Evolutionary conservation across 768 basidiomycete genomes (phyloP).

Genomic region (Mycena pura): DNA sequence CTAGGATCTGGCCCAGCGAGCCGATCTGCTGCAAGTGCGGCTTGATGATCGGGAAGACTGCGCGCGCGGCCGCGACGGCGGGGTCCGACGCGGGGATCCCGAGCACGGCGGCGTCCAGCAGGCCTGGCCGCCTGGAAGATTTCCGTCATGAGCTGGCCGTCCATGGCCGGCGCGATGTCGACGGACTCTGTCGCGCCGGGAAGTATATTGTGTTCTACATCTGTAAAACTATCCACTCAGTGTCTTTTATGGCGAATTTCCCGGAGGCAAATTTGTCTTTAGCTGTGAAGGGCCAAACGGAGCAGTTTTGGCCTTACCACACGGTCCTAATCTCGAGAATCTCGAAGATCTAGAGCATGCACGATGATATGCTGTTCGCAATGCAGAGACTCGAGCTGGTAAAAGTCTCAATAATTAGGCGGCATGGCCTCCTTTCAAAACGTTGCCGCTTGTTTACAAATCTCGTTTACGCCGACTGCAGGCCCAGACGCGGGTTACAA

Average conservation of each 20-base stretch:
- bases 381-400: slow-evolving; percentile 28
- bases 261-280: no score
- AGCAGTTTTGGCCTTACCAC: slow-evolving; percentile 26
- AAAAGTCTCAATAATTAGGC: slow-evolving; percentile 26
- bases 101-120: not conserved
- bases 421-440: slow-evolving; percentile 24
- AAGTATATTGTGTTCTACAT: no score
- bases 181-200: not conserved
- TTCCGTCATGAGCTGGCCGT: slow-evolving; percentile 9
- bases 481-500: no score
- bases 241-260: no score
- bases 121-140: slow-evolving; percentile 4
- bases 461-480: no score
- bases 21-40: slow-evolving; percentile 10
- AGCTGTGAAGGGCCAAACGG: no score
- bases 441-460: no score
- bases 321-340: slow-evolving; percentile 23
- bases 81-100: slow-evolving; percentile 1
- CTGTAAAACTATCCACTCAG: no score
- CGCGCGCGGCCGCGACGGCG: not conserved
- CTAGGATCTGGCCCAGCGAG: slow-evolving; percentile 7
- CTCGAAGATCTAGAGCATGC: slow-evolving; percentile 1
- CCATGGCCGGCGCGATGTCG: slow-evolving; percentile 5
- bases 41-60: slow-evolving; percentile 5
- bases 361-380: slow-evolving; percentile 13